Percentiles rank a stretch among this genome's conserved stretches.
phyloP scores from a whole-genome alignment of 768 basidiomycete species.

The Boletus tylopilopsis region DNA sequence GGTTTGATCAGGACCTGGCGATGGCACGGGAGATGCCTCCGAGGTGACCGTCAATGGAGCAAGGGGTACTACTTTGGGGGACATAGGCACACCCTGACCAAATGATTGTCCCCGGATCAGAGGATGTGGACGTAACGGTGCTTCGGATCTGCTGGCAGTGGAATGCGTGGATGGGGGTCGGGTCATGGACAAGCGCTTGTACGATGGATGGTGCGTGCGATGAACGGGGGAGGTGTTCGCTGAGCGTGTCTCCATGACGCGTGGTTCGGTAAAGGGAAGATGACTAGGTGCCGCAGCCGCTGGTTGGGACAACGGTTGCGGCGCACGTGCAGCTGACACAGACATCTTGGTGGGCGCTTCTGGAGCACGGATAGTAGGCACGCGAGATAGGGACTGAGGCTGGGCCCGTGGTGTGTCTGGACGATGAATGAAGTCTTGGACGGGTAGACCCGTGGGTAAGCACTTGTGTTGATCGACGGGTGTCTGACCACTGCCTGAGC shows the following conservation, averaged over 20 bases:
- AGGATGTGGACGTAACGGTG: slow-evolving; percentile 62
- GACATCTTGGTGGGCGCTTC: slow-evolving; percentile 19
- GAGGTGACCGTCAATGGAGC: slow-evolving; percentile 60
- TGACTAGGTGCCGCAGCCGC: slow-evolving; percentile 15
- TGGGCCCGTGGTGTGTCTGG: slow-evolving; percentile 32
- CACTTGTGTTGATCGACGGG: slow-evolving; percentile 27
- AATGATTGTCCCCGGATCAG: slow-evolving; percentile 73
- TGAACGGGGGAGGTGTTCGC: slow-evolving; percentile 38
- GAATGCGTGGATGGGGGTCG: slow-evolving; percentile 68
- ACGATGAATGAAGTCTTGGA: slow-evolving; percentile 19
- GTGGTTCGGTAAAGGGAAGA: slow-evolving; percentile 16
- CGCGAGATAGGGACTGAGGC: slow-evolving; percentile 31
- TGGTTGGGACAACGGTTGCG: slow-evolving; percentile 9
- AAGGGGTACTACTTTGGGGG: slow-evolving; percentile 46
- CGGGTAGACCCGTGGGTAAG: slow-evolving; percentile 6
- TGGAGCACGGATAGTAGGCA: slow-evolving; percentile 30
- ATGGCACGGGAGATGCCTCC: slow-evolving; percentile 43
- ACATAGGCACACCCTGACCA: slow-evolving; percentile 36
- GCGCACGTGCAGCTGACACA: slow-evolving; percentile 18
- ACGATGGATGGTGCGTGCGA: slow-evolving; percentile 36
- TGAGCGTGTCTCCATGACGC: slow-evolving; percentile 32
- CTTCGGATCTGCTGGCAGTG: slow-evolving; percentile 35
- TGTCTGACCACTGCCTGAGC: slow-evolving; percentile 40
- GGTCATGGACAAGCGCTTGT: slow-evolving; percentile 43
- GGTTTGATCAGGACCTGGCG: slow-evolving; percentile 28